Conservation (phyloP, 164 flowering plant genomes). For the Platanus orientalis region DNA sequence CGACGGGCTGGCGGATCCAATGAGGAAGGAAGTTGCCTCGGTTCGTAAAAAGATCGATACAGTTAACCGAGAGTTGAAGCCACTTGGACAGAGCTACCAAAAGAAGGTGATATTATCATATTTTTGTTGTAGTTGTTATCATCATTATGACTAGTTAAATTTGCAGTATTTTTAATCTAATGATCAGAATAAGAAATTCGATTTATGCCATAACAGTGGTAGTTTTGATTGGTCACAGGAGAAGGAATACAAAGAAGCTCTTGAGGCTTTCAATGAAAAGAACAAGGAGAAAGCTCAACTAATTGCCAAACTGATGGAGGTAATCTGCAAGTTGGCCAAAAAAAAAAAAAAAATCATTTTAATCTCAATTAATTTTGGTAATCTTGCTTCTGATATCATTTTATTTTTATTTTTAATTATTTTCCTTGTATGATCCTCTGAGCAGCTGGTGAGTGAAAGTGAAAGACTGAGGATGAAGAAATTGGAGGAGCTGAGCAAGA, state of each 20-base stretch:
- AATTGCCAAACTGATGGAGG: slow-evolving; percentile 77
- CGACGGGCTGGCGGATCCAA: slow-evolving; percentile 81
- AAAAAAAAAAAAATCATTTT: background rate
- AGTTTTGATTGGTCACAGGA: slow-evolving; percentile 47
- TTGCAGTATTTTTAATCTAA: background rate
- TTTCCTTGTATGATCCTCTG: slow-evolving; percentile 1
- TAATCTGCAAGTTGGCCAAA: slow-evolving; percentile 11
- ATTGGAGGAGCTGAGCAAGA: slow-evolving; percentile 84
- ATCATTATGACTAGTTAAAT: background rate
- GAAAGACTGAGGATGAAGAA: slow-evolving; percentile 80
- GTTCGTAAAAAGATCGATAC: slow-evolving; percentile 78
- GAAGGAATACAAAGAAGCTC: slow-evolving; percentile 79
- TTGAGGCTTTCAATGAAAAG: slow-evolving; percentile 80
- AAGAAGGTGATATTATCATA: slow-evolving; percentile 56
- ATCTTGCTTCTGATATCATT: background rate
- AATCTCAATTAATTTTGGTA: background rate
- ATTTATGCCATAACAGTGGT: background rate
- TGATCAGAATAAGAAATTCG: background rate
- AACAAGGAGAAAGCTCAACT: slow-evolving; percentile 76
- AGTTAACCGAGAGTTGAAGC: slow-evolving; percentile 36
- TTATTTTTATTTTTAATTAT: too few species aligned
- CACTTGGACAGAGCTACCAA: slow-evolving; percentile 45
- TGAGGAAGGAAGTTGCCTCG: slow-evolving; percentile 78
- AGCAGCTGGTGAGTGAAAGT: slow-evolving; percentile 78
- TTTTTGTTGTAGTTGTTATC: too few species aligned